Conservation (phyloP, 2,329 filamentous ascomycete genomes). For the Penicillium occitanis region DNA sequence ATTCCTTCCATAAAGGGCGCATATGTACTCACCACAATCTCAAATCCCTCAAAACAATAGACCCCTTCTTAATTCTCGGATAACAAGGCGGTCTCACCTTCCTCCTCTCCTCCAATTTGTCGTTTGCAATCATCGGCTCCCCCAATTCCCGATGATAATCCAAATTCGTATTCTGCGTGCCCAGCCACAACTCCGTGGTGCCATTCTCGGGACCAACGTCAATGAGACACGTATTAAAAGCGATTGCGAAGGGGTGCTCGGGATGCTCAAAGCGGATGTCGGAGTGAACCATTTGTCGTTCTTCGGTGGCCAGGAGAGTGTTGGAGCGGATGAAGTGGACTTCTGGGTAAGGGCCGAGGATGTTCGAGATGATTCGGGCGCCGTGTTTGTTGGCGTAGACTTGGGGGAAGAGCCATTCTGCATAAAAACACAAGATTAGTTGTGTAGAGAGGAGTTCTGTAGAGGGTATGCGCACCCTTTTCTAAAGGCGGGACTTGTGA, state of each 20-base stretch:
- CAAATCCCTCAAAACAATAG: constrained; percentile 34
- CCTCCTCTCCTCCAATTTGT: constrained; percentile 25
- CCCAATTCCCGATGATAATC: constrained; percentile 11
- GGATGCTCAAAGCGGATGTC: constrained; percentile 10
- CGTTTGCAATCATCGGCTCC: constrained; percentile 8
- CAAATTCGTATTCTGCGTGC: constrained; percentile 13
- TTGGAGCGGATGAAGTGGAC: constrained; percentile 16
- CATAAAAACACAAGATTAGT: background rate
- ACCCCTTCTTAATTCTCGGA: constrained; percentile 27
- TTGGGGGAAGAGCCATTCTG: constrained; percentile 15
- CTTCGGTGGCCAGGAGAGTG: constrained; percentile 9
- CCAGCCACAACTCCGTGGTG: constrained; percentile 12
- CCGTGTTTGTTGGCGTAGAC: constrained; percentile 14
- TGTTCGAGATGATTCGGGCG: constrained; percentile 12
- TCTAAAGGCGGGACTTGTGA: constrained; percentile 16
- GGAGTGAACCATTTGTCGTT: constrained; percentile 12
- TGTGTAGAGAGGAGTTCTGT: background rate
- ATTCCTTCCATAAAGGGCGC: background rate
- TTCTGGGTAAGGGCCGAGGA: constrained; percentile 10
- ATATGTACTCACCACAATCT: constrained; percentile 26
- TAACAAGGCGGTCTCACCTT: constrained; percentile 31
- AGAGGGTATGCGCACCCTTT: background rate
- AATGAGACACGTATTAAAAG: background rate
- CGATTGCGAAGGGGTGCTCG: background rate
- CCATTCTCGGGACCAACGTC: constrained; percentile 11